These are phyloP conservation scores for Neurospora sp. DNA, from an alignment of 495 filamentous ascomycete species.

Conservation along the genomic window DNA sequence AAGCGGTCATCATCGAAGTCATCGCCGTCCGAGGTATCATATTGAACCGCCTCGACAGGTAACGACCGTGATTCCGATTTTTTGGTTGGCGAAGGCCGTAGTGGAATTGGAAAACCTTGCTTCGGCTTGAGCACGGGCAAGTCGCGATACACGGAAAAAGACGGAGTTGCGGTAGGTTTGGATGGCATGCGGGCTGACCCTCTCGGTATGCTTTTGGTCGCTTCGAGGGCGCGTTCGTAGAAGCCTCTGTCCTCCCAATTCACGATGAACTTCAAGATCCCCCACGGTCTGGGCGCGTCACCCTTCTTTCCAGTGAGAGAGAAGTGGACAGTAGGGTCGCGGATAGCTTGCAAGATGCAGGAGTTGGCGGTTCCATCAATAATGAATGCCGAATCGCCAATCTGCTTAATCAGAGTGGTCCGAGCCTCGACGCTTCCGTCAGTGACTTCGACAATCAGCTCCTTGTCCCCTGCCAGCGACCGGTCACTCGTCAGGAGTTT, in stretches of 20 bases:
- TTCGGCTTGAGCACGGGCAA: slow-evolving; percentile 27
- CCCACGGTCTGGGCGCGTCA: background rate
- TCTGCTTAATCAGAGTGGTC: background rate
- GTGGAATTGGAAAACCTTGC: background rate
- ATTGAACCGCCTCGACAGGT: background rate
- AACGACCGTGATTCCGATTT: background rate
- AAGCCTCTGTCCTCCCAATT: background rate
- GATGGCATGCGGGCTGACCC: background rate
- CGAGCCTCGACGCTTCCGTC: background rate
- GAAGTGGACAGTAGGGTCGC: background rate
- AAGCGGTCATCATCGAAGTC: background rate
- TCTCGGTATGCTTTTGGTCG: background rate
- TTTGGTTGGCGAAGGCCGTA: background rate
- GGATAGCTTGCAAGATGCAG: background rate
- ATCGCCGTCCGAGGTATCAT: background rate
- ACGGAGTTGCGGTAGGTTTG: slow-evolving; percentile 27
- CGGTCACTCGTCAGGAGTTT: background rate
- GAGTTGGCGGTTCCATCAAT: background rate
- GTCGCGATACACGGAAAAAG: slow-evolving; percentile 33
- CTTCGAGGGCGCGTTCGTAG: background rate
- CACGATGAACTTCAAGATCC: background rate
- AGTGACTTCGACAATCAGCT: background rate
- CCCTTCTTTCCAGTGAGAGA: background rate
- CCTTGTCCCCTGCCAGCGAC: background rate
- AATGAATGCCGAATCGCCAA: background rate